Conservation (phyloP, 148 eudicot species). For the Vaccinium macrocarpon region DNA sequence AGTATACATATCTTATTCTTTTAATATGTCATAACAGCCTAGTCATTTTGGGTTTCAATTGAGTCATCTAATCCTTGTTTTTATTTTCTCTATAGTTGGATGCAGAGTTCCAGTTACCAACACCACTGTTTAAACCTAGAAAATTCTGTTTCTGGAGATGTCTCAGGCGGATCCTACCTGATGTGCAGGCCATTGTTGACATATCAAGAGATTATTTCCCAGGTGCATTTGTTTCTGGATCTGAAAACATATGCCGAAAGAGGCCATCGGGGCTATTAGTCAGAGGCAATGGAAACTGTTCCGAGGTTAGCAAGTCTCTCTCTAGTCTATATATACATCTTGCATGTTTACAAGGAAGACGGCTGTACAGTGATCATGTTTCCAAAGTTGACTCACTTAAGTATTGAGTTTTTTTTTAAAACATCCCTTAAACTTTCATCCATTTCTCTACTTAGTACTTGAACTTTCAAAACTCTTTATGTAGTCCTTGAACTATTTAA, state of each 20-base stretch:
- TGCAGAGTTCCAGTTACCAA: not conserved
- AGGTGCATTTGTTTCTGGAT: not conserved
- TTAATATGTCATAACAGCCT: not conserved
- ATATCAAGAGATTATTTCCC: slow-evolving; percentile 4
- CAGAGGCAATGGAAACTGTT: not conserved
- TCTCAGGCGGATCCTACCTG: not conserved
- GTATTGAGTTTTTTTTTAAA: no score
- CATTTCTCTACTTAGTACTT: no score
- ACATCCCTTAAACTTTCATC: no score
- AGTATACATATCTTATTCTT: not conserved
- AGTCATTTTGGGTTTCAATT: not conserved
- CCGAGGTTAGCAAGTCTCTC: not conserved
- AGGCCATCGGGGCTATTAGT: slow-evolving; percentile 7
- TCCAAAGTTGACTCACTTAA: not conserved
- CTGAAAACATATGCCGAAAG: not conserved
- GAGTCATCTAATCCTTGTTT: not conserved
- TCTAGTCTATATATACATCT: not conserved
- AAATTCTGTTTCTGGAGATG: slow-evolving; percentile 4
- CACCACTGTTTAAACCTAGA: not conserved
- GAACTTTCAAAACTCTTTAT: no score
- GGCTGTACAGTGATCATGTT: not conserved
- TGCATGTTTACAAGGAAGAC: not conserved
- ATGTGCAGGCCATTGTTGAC: not conserved
- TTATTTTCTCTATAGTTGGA: not conserved
- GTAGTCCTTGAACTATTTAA: no score